Evolutionary conservation across 441 rosid genomes (phyloP), one percentile per base, ranked within the genome.

Genomic region (Adansonia grandidieri): DNA sequence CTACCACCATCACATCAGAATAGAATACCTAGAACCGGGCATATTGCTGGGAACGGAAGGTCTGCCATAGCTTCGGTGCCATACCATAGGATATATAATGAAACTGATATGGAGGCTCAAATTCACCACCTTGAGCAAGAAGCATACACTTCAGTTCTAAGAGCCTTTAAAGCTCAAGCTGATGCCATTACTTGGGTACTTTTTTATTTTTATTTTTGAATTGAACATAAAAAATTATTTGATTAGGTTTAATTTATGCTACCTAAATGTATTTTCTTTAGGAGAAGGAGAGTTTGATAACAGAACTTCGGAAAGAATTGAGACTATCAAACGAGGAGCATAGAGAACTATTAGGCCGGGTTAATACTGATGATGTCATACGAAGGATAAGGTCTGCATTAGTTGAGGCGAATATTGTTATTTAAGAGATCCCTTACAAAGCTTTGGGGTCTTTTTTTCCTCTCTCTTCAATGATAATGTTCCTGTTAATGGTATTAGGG

Each of bases 171-270:
- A 84, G 94, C 94, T 20, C 94, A 91, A 79, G 89, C 88, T 70
- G 94, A 91, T 87, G 94, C 91, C 44, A 89, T 91, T 78, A 80
- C 94, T 69, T 91, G 94, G 94, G 94, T 89, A 87, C 50, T 50
- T 47, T 48, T 1, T 50, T 48, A 48, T 37, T 37, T 37, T 37
- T 37, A 4, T 40, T 74, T 81, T 51, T 68, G 65, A 60, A 50
- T 20, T 8, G 70, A 32, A 51, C 82, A 70, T 75, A 75, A 62
- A 51, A 70, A 73, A 72, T 83, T 70, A 20, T 64, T 51, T 82
- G 22, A 68, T 82, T 78, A 68, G 65, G 60, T 81, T 53, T 74
- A 67, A 77, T 20, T 81, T 77, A 64, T 62, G 77, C 42, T 80
- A 32, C 50, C 47, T 73, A 80, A 65, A 65, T 62, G 37, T 53